A percentile compares a stretch with the other conserved stretches of the same genome.
Conservation (phyloP, 78 protist genomes). For the Protostelium mycophagum region DNA sequence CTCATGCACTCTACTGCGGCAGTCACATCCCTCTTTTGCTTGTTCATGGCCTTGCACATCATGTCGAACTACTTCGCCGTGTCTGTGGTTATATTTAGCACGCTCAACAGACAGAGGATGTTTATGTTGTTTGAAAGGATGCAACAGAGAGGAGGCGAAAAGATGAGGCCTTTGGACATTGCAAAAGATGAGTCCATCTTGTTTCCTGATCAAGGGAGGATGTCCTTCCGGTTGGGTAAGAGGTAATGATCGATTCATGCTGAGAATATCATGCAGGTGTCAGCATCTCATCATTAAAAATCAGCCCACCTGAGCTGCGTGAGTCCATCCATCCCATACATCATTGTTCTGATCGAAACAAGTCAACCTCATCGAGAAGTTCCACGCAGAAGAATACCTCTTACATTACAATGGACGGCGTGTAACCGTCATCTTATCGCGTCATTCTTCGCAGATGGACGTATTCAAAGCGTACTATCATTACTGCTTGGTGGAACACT, state of each 20-base stretch:
- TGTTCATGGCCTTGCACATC: conserved; percentile 11
- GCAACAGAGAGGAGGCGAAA: not conserved
- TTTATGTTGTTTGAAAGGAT: not conserved
- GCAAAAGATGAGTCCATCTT: not conserved
- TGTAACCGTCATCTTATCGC: not conserved
- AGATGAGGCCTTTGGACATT: not conserved
- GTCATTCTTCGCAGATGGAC: not conserved
- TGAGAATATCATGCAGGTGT: not conserved
- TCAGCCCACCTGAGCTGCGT: not conserved
- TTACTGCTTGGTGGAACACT: not conserved
- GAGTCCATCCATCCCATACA: not conserved
- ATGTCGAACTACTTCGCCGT: conserved; percentile 44
- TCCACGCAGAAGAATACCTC: not conserved
- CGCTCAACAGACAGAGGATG: conserved; percentile 33
- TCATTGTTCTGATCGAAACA: not conserved
- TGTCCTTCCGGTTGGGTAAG: not conserved
- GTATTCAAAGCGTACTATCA: not conserved
- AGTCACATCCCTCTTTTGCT: not conserved
- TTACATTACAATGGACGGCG: not conserved
- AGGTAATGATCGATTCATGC: not conserved
- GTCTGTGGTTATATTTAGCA: not conserved
- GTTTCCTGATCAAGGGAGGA: not conserved
- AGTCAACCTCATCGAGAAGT: not conserved
- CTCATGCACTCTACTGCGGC: not conserved
- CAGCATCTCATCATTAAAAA: not conserved